Base-by-base conservation (phyloP, 73 alveolate species). In the Loxodes magnus region DNA sequence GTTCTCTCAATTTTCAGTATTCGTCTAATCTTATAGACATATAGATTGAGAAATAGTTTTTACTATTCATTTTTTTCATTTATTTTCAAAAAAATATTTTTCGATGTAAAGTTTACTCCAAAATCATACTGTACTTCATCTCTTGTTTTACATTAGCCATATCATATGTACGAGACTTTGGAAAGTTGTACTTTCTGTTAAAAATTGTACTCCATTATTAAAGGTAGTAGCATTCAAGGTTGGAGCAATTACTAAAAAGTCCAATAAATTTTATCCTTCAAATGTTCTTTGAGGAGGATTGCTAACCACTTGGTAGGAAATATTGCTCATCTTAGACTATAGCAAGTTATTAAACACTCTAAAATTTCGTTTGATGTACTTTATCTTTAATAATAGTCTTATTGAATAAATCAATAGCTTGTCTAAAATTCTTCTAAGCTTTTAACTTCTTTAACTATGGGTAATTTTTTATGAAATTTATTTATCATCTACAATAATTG, bases 131-230 rank as follows among this genome's bases (percentile, higher is more conserved):
- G 31, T 25, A 83, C 73, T 56, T 83, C 95, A 41, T 83, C 95
- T 53, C 95, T 72, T n/a, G 85, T 53, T 25, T 92, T 92, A 29
- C 71, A 83, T 46, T 36, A 81, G 64, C 36, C 77, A 57, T 26
- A 90, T 84, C 67, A 82, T 53, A 43, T 71, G 84, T 37, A 77
- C 86, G 34, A 71, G 61, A 5, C 85, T 62, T 27, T 91, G 95
- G 70, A 76, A 72, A 33, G 39, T 44, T 35, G 62, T 66, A 28
- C 78, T 48, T 60, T 83, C 95, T 12, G 95, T 78, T 51, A 83
- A 48, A 24, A 83, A 75, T 2, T 82, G 71, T 25, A 83, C 77
- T 19, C 95, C 95, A 43, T 79, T 83, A 15, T 81, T 37, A 21
- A 78, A 66, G 34, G 73, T 63, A 42, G 83, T 78, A 20, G 63